These are phyloP conservation scores for Gypsophila paniculata DNA, from an alignment of 179 eudicot genomes.

Conservation along the genomic window DNA sequence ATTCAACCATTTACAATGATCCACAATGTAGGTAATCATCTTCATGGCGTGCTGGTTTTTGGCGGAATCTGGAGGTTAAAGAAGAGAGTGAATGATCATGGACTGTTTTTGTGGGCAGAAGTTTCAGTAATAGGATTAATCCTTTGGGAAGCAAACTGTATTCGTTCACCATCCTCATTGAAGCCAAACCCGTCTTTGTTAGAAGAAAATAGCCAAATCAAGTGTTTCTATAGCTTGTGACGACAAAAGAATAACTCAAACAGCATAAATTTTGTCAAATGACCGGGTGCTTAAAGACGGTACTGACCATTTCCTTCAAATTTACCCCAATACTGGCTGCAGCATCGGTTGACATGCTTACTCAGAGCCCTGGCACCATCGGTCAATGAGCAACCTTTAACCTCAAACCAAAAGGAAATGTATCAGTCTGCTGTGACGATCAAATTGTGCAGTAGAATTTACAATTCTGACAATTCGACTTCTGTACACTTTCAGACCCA, in stretches of 20 bases:
- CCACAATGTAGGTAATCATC: constrained; percentile 39
- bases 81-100: constrained; percentile 19
- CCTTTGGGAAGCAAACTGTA: neutral
- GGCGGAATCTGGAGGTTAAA: constrained; percentile 41
- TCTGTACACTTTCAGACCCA: neutral
- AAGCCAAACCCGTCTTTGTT: neutral
- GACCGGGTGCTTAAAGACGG: constrained; percentile 3
- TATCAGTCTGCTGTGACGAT: constrained; percentile 12
- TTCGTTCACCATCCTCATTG: neutral
- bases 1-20: constrained; percentile 66
- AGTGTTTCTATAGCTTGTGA: neutral
- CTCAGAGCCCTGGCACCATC: constrained; percentile 91
- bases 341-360: constrained; percentile 70
- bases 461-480: neutral
- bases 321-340: constrained; percentile 58
- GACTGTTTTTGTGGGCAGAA: neutral
- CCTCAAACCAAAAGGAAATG: constrained; percentile 40
- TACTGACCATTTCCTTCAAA: constrained; percentile 62
- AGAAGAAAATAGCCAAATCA: neutral
- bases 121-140: neutral
- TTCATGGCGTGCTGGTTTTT: constrained; percentile 66
- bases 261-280: neutral
- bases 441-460: neutral
- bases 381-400: constrained; percentile 63
- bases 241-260: neutral